phyloP scores from a whole-genome alignment of 1,139 yeast species.

The Scheffersomyces parashehatae region DNA sequence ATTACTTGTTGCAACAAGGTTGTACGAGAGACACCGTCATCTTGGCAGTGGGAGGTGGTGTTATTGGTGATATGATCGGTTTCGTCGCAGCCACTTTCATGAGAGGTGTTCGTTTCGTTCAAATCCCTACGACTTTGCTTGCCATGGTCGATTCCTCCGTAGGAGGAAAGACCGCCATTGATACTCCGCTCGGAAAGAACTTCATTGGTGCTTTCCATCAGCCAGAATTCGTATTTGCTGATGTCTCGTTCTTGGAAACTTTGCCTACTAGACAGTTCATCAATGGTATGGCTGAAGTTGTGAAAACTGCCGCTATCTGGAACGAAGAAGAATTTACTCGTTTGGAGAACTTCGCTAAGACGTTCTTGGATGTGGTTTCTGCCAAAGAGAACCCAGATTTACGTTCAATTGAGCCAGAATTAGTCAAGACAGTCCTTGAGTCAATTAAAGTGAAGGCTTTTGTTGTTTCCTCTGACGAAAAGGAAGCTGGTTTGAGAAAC shows the following conservation, averaged over 20 bases:
- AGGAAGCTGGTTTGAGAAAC: conserved; percentile 93
- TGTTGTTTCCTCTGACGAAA: conserved; percentile 92
- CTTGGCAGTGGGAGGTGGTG: conserved; percentile 97
- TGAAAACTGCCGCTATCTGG: conserved; percentile 99
- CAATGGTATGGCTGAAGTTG: conserved; percentile 98
- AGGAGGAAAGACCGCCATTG: conserved; percentile 98
- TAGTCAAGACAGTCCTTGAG: conserved; percentile 77
- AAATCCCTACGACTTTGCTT: conserved; percentile 88
- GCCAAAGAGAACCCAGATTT: conserved; percentile 51
- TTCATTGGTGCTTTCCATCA: conserved; percentile 98
- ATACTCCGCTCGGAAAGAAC: conserved; percentile 96
- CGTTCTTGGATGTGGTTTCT: conserved; percentile 63
- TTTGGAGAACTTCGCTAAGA: conserved; percentile 72
- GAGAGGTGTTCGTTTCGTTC: conserved; percentile 96
- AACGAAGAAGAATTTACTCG: conserved; percentile 83
- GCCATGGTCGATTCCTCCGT: conserved; percentile 99
- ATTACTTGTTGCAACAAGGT: conserved; percentile 77
- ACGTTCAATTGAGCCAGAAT: conserved; percentile 65
- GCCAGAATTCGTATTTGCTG: conserved; percentile 86
- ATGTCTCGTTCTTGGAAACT: conserved; percentile 82
- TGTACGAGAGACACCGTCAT: conserved; percentile 97
- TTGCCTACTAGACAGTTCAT: conserved; percentile 92
- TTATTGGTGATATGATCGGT: conserved; percentile 99
- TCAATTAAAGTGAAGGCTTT: conserved; percentile 90
- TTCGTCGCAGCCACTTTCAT: conserved; percentile 97